Percentiles rank a stretch among this genome's conserved stretches.
These are phyloP conservation scores for Glycine latifolia DNA, from an alignment of 306 rosid genomes.

Conservation along the genomic window DNA sequence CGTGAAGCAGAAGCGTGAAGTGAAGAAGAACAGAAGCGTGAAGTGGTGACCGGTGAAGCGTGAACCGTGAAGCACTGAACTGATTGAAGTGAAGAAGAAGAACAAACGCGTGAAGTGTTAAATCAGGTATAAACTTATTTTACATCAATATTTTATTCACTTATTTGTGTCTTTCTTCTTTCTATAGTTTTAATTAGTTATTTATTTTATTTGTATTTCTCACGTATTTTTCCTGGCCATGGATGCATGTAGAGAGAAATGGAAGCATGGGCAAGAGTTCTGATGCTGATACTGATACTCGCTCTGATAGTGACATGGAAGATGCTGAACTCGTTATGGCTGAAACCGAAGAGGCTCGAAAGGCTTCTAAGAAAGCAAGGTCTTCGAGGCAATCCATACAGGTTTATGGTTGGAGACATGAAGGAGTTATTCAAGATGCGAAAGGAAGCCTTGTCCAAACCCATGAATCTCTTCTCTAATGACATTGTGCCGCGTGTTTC, in stretches of 20 bases:
- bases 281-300: background rate
- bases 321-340: constrained; percentile 57
- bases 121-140: no score
- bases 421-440: background rate
- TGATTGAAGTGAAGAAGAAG: no score
- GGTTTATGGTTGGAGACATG: constrained; percentile 37
- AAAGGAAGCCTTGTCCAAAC: background rate
- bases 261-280: background rate
- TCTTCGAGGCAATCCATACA: constrained; percentile 53
- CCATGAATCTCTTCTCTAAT: background rate
- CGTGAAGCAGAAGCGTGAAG: no score
- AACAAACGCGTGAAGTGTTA: no score
- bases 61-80: no score
- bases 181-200: no score
- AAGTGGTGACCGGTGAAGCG: no score
- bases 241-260: background rate
- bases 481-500: background rate
- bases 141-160: no score
- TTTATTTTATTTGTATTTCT: no score
- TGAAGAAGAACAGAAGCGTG: no score
- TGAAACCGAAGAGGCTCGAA: constrained; percentile 63
- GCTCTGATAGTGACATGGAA: constrained; percentile 48
- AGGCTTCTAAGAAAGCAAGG: constrained; percentile 57
- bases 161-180: no score
- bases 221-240: no score